Conservation (phyloP, 164 flowering plant genomes). For the Tetrastigma voinierianum region DNA sequence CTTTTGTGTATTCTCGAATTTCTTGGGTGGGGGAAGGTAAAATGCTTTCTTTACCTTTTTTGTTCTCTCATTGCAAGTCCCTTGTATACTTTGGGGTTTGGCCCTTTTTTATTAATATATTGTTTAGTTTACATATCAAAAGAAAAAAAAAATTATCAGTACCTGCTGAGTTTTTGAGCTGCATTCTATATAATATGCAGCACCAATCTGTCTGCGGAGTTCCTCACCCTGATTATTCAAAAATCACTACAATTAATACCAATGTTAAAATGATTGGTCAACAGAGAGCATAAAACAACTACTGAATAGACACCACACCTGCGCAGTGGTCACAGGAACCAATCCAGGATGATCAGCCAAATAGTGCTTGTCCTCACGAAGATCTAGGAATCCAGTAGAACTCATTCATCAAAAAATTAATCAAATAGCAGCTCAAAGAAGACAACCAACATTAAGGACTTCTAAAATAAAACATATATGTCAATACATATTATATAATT, state of each 20-base stretch:
- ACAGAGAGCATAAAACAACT: constrained; percentile 1
- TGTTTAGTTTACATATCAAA: no score
- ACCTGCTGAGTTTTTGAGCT: constrained; percentile 99
- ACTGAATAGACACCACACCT: constrained; percentile 41
- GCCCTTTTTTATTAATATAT: no score
- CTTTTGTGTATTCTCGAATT: no score
- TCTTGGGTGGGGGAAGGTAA: no score
- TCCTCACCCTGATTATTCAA: constrained; percentile 81
- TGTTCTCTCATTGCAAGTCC: no score
- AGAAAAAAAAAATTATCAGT: no score
- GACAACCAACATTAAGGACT: neutral
- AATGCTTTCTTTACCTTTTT: no score
- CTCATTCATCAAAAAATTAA: neutral
- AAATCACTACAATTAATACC: neutral
- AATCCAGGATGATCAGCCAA: constrained; percentile 93
- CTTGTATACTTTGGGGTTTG: no score
- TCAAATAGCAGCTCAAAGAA: neutral
- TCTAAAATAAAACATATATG: no score
- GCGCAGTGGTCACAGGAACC: constrained; percentile 84
- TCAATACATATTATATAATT: no score
- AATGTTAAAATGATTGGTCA: constrained; percentile 5
- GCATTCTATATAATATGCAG: constrained; percentile 86
- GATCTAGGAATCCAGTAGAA: constrained; percentile 49
- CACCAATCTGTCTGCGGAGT: constrained; percentile 91
- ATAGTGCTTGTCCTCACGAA: constrained; percentile 92